Base-by-base conservation (phyloP, 371 early-diverging fungal genomes). In the Rhizomucor pusillus region DNA sequence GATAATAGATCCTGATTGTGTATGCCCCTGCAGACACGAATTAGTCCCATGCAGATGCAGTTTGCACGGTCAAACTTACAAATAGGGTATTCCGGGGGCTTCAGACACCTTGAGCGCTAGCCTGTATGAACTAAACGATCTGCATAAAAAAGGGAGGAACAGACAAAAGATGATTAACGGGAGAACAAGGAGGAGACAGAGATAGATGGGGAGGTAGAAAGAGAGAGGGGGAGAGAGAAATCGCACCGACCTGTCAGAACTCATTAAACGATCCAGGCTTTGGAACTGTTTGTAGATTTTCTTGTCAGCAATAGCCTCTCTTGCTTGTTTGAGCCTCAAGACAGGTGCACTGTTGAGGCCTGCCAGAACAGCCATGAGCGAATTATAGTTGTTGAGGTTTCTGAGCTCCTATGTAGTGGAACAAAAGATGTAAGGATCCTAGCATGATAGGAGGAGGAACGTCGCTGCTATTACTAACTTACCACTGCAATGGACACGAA, bases 331-430 rank as follows among this genome's bases (percentile, higher is more conserved):
- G 18, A 86, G 57, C 20, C 87, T 66, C 3, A 77, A 62, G 29
- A 86, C 81, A 13, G 87, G 63, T 0, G 88, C 85, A 44, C 77
- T 83, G 54, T 86, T 88, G 54, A 90, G 71, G 5, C 89, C 90
- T 2, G 88, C 86, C 47, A 90, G 60, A 29, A 90, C 66, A 7
- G 90, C 88, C 88, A 88, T 88, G 18, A 81, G 50, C 1, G 88
- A 79, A 47, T 85, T 88, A 52, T 78, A 90, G 58, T 90, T 90
- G 50, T 80, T 81, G 47, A 74, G 66, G 11, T 79, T 68, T 34
- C 73, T 70, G 14, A 79, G 69, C 34, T 75, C 69, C 80, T 81
- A 52, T 12, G 11, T 18, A 43, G 19, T 36, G 25, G 45, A 43
- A n/a, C 24, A 1, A 35, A 43, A 34, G 18, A 9, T 9, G 18